Conservation (phyloP, 2,329 filamentous ascomycete genomes). For the Dactylellina leptospora region DNA sequence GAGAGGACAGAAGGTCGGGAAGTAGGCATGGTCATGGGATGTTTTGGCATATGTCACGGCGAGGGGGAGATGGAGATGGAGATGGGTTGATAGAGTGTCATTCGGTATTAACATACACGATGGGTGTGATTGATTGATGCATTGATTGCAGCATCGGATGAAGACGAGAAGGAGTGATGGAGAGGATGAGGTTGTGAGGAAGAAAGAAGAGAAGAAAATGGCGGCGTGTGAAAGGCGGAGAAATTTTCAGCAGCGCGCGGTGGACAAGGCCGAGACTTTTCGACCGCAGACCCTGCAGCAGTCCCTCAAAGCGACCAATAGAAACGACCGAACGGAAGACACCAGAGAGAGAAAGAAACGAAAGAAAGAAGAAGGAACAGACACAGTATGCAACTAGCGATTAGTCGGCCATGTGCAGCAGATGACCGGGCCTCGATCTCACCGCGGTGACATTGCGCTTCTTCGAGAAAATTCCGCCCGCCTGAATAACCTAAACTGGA, state of each 20-base stretch:
- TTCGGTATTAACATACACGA: slow-evolving; percentile 38
- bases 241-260: slow-evolving; percentile 36
- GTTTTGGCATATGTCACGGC: slow-evolving; percentile 18
- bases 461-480: slow-evolving; percentile 43
- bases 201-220: slow-evolving; percentile 2
- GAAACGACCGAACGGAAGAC: too few species aligned
- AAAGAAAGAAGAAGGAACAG: slow-evolving; percentile 3
- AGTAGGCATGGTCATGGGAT: slow-evolving; percentile 53
- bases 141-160: neutral
- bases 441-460: slow-evolving; percentile 5
- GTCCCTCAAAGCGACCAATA: neutral
- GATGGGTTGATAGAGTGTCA: slow-evolving; percentile 1
- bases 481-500: neutral
- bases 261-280: slow-evolving; percentile 3
- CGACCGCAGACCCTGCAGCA: slow-evolving; percentile 1
- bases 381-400: slow-evolving; percentile 39
- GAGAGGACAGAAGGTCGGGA: slow-evolving; percentile 45
- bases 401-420: slow-evolving; percentile 26
- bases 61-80: neutral
- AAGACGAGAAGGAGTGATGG: neutral
- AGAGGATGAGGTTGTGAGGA: slow-evolving; percentile 6
- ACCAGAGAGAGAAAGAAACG: neutral
- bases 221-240: slow-evolving; percentile 7
- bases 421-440: slow-evolving; percentile 23
- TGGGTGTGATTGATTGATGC: neutral